Percentiles rank a stretch among this genome's conserved stretches.
Conservation (phyloP, 768 basidiomycete genomes). For the Tylopilus rubrobrunneus region DNA sequence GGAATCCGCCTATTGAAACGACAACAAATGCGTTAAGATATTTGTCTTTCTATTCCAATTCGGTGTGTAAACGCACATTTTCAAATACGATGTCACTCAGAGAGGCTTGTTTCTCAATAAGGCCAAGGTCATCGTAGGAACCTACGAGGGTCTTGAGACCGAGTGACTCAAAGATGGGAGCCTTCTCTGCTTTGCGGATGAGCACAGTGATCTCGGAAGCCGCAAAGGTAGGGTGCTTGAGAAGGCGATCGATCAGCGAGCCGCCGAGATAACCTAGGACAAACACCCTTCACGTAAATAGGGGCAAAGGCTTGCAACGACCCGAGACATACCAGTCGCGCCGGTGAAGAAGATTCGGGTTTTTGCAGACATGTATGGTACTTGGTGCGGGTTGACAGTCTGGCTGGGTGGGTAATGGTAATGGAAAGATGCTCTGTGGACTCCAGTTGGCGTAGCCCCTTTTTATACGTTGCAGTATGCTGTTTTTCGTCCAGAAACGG, state of each 20-base stretch:
- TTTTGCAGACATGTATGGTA: constrained; percentile 14
- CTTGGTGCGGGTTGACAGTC: background rate
- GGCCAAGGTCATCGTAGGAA: constrained; percentile 39
- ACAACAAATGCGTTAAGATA: background rate
- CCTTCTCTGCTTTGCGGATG: constrained; percentile 30
- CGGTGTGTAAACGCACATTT: constrained; percentile 25
- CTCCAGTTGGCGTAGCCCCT: background rate
- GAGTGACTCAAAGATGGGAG: constrained; percentile 15
- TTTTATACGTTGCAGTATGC: background rate
- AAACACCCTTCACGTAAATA: background rate
- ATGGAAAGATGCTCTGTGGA: no score
- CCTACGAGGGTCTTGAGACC: constrained; percentile 35
- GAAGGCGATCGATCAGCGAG: constrained; percentile 28
- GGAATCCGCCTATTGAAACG: constrained; percentile 35
- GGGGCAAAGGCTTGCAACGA: background rate
- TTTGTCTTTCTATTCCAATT: no score
- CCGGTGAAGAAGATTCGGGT: constrained; percentile 20
- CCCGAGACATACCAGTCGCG: constrained; percentile 14
- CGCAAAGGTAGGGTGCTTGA: constrained; percentile 21
- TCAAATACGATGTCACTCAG: constrained; percentile 43
- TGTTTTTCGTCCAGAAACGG: background rate
- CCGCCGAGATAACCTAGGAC: constrained; percentile 33
- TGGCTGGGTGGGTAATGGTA: background rate
- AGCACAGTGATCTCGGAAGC: constrained; percentile 27
- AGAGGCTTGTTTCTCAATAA: constrained; percentile 43